phyloP scores from a whole-genome alignment of 1,284 basidiomycete genomes.

The Vanrija pseudolonga region DNA sequence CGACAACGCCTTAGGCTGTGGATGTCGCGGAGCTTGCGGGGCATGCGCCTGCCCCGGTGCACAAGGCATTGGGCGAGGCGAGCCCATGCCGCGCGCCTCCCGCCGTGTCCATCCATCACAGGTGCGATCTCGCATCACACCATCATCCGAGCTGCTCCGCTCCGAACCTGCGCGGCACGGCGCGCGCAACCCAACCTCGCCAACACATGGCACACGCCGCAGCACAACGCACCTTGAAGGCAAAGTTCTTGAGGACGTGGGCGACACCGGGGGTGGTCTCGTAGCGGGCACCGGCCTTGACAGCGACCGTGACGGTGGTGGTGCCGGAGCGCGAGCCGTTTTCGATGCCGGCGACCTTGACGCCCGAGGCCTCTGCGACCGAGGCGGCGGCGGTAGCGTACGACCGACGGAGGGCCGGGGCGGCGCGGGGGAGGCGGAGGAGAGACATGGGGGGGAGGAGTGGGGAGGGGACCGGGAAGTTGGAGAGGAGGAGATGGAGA shows the following conservation, averaged over 20 bases:
- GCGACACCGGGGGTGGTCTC: slow-evolving; percentile 82
- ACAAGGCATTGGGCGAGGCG: no score
- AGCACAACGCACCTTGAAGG: slow-evolving; percentile 73
- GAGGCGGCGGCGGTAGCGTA: slow-evolving; percentile 61
- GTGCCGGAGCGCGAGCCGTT: slow-evolving; percentile 66
- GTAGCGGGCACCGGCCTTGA: slow-evolving; percentile 85
- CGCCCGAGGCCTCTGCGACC: slow-evolving; percentile 68
- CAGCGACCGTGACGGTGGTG: slow-evolving; percentile 76
- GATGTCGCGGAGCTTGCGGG: not conserved
- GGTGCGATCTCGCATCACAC: not conserved
- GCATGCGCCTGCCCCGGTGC: not conserved
- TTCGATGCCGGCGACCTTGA: slow-evolving; percentile 81
- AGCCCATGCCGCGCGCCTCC: no score
- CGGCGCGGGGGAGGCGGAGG: slow-evolving; percentile 22
- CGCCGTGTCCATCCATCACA: no score
- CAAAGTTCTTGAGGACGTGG: slow-evolving; percentile 90
- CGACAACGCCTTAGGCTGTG: not conserved
- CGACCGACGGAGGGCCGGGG: slow-evolving; percentile 18
- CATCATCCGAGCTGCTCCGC: not conserved
- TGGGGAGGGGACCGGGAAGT: slow-evolving; percentile 9
- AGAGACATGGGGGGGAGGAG: slow-evolving; percentile 22
- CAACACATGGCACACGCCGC: no score
- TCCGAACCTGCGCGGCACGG: no score
- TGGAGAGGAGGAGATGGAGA: slow-evolving; percentile 1
- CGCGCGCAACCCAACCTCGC: no score